Conservation (phyloP, 345 rosid genomes). For the Corchorus olitorius region DNA sequence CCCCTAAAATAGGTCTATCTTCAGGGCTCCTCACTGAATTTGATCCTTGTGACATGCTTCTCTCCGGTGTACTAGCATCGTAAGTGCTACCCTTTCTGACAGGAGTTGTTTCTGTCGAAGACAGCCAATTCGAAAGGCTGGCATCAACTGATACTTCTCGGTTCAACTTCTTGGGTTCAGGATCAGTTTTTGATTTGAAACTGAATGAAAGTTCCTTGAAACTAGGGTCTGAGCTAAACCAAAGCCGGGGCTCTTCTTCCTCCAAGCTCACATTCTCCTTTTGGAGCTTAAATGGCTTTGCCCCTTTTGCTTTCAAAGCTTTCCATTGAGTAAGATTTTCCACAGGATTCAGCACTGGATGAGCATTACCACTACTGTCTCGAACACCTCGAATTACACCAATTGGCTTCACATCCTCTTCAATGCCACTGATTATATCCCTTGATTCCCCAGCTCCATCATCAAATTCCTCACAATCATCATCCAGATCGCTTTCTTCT, state of each 20-base stretch:
- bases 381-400: conserved; percentile 37
- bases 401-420: conserved; percentile 33
- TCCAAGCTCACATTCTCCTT: conserved; percentile 68
- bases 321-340: conserved; percentile 97
- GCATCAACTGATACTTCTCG: conserved; percentile 69
- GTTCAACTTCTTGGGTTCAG: conserved; percentile 42
- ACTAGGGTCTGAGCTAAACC: conserved; percentile 36
- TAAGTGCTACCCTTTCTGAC: conserved; percentile 38
- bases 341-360: conserved; percentile 78
- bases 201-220: conserved; percentile 38
- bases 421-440: conserved; percentile 1
- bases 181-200: conserved; percentile 41
- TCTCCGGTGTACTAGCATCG: conserved; percentile 40
- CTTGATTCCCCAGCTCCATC: conserved; percentile 23
- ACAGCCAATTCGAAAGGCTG: conserved; percentile 93
- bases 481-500: conserved; percentile 42
- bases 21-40: conserved; percentile 52
- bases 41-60: conserved; percentile 47
- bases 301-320: conserved; percentile 63
- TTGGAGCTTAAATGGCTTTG: conserved; percentile 43
- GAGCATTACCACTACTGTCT: conserved; percentile 53
- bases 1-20: conserved; percentile 88
- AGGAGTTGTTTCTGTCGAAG: conserved; percentile 59
- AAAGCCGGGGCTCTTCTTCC: conserved; percentile 39
- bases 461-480: conserved; percentile 34